Conservation (phyloP, 2,329 filamentous ascomycete genomes). For the Hysterium pulicare region DNA sequence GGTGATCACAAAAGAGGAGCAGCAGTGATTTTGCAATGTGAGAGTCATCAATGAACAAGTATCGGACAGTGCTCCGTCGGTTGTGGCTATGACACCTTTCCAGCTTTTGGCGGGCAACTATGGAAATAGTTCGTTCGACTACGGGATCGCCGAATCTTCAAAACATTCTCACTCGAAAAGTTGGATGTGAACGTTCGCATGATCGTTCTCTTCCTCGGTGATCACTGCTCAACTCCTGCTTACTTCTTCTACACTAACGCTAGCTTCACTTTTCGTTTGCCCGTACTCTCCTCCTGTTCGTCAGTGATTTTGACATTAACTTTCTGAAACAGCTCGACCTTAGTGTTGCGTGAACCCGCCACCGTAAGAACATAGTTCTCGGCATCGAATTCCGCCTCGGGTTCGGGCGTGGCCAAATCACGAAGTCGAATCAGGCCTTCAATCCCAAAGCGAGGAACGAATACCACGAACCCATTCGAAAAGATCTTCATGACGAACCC, state of each 20-base stretch:
- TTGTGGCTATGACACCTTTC: no score
- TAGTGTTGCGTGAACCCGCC: conserved; percentile 53
- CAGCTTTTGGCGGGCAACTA: no score
- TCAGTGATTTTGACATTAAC: conserved; percentile 86
- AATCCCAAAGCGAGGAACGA: conserved; percentile 93
- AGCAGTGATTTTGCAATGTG: no score
- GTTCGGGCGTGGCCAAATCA: conserved; percentile 73
- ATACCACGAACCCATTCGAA: conserved; percentile 94
- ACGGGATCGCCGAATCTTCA: not conserved
- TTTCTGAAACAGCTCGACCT: conserved; percentile 86
- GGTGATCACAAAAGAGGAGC: no score
- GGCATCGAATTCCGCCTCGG: conserved; percentile 77
- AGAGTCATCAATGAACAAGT: no score
- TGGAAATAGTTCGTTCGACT: no score
- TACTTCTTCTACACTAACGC: conserved; percentile 39
- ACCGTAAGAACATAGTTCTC: conserved; percentile 76
- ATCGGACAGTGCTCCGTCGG: no score
- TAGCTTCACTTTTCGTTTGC: conserved; percentile 87
- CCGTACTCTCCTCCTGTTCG: conserved; percentile 90
- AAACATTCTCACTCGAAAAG: not conserved
- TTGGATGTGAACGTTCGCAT: conserved; percentile 3
- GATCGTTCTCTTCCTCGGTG: conserved; percentile 1
- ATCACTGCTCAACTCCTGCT: not conserved
- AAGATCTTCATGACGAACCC: conserved; percentile 97
- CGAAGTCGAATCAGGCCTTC: conserved; percentile 84